Evolutionary conservation across 139 green algal species (phyloP).

Genomic region (Chlorella sp.): DNA sequence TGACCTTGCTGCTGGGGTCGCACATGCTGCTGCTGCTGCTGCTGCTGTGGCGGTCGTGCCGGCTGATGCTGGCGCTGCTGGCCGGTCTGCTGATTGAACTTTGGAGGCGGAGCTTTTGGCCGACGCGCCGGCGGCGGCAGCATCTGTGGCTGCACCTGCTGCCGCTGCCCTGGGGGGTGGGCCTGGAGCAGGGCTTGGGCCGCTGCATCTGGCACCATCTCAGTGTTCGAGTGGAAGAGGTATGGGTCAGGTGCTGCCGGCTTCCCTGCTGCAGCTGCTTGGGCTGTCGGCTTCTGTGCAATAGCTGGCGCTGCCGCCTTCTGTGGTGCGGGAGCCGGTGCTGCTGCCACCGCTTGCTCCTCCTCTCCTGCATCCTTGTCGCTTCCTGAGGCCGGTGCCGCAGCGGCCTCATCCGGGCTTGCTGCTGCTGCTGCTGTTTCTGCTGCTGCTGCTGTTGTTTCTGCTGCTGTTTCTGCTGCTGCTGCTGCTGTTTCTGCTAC

Average conservation of each 20-base stretch:
- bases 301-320: not conserved
- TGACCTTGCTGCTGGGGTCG: not conserved
- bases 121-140: not conserved
- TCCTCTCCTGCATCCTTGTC: not conserved
- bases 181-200: not conserved
- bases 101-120: not conserved
- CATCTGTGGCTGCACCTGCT: not conserved
- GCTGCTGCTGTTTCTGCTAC: not conserved
- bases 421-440: not conserved
- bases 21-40: not conserved
- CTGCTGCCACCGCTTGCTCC: not conserved
- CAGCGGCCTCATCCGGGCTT: not conserved
- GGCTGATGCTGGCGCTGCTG: not conserved
- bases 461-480: slow-evolving; percentile 6
- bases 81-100: not conserved
- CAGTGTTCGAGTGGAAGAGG: slow-evolving; percentile 1
- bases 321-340: not conserved
- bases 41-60: too few species aligned
- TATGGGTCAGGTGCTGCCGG: not conserved
- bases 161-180: not conserved
- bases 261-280: not conserved
- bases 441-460: not conserved
- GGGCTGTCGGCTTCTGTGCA: not conserved
- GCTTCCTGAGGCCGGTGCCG: not conserved
- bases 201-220: not conserved